Evolutionary conservation across 2,329 filamentous ascomycete species (phyloP).

Genomic region (Xylariaceae sp.): DNA sequence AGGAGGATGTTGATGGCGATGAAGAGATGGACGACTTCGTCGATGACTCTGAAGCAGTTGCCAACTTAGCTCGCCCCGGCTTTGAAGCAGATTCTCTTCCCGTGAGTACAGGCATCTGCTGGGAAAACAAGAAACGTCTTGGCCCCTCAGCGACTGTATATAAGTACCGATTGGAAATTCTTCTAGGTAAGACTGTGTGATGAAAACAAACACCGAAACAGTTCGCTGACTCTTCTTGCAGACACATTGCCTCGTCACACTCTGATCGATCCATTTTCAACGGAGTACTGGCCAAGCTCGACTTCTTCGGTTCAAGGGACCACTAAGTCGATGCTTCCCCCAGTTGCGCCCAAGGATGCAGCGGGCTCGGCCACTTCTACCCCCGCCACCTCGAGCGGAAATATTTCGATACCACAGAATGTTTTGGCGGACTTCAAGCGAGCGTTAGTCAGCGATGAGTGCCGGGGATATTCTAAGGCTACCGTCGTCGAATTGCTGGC

Average conservation of each 20-base stretch:
- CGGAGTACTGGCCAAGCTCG: slow-evolving; percentile 65
- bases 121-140: slow-evolving; percentile 58
- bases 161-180: slow-evolving; percentile 69
- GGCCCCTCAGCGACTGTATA: slow-evolving; percentile 48
- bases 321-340: slow-evolving; percentile 22
- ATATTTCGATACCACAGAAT: slow-evolving; percentile 52
- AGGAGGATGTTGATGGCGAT: slow-evolving; percentile 64
- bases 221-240: slow-evolving; percentile 26
- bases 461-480: slow-evolving; percentile 59
- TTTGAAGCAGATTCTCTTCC: slow-evolving; percentile 65
- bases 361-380: slow-evolving; percentile 6
- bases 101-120: slow-evolving; percentile 75
- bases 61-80: slow-evolving; percentile 33
- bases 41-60: slow-evolving; percentile 73
- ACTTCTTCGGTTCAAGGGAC: slow-evolving; percentile 7
- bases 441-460: slow-evolving; percentile 63
- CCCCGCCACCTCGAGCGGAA: slow-evolving; percentile 14
- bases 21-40: slow-evolving; percentile 88
- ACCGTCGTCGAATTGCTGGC: slow-evolving; percentile 73
- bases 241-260: slow-evolving; percentile 46
- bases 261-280: slow-evolving; percentile 79
- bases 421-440: slow-evolving; percentile 63
- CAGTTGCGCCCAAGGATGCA: slow-evolving; percentile 14
- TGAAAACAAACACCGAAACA: no score
- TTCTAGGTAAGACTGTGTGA: slow-evolving; percentile 62